Percentiles rank a stretch among this genome's conserved stretches.
Conservation (phyloP, 306 rosid genomes). For the Canavalia gladiata region DNA sequence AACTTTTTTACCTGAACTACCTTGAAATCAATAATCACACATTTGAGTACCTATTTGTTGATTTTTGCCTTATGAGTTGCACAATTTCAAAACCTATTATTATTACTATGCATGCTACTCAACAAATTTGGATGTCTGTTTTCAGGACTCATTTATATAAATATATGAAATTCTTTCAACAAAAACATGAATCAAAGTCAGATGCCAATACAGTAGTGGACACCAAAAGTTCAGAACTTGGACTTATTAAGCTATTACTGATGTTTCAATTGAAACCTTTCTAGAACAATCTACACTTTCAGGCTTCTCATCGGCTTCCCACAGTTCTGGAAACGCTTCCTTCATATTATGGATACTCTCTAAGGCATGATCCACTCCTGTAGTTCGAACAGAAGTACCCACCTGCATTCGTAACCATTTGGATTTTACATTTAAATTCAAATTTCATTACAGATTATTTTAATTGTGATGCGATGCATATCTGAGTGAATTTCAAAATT, state of each 20-base stretch:
- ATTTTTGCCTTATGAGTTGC: not conserved
- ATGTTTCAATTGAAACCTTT: constrained; percentile 74
- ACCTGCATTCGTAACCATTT: constrained; percentile 58
- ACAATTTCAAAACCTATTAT: not conserved
- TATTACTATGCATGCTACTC: not conserved
- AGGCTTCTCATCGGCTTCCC: constrained; percentile 67
- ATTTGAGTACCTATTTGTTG: not conserved
- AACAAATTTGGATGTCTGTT: not conserved
- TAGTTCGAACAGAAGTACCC: constrained; percentile 59
- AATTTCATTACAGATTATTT: not conserved
- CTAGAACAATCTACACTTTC: constrained; percentile 51
- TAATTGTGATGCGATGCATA: not conserved
- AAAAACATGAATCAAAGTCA: constrained; percentile 32
- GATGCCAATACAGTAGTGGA: constrained; percentile 28
- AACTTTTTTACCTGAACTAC: not conserved
- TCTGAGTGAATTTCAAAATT: constrained; percentile 1
- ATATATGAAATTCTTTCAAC: constrained; percentile 15
- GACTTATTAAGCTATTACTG: constrained; percentile 66
- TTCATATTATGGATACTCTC: constrained; percentile 90
- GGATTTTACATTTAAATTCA: constrained; percentile 16
- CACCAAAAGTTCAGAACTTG: constrained; percentile 18
- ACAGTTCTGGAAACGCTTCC: constrained; percentile 90
- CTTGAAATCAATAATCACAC: not conserved
- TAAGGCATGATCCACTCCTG: constrained; percentile 77
- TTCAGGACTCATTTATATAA: constrained; percentile 5